Evolutionary conservation across 805 yeast genomes (phyloP).

Genomic region (Candida taoyuanica): DNA sequence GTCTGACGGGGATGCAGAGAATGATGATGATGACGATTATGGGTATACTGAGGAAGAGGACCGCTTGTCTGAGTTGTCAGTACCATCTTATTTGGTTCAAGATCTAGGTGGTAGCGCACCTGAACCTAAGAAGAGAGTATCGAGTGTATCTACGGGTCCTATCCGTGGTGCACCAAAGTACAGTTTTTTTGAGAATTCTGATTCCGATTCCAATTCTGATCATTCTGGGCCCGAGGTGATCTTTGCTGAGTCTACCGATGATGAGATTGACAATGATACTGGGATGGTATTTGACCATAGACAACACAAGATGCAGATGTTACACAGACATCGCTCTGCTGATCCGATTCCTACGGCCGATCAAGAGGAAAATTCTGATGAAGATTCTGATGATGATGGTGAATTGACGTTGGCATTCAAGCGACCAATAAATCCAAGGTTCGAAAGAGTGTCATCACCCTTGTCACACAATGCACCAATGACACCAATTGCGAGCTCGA

Average conservation of each 20-base stretch:
- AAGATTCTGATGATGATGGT: conserved; percentile 5
- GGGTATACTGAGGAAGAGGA: conserved; percentile 8
- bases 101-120: conserved; percentile 9
- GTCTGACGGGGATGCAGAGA: conserved; percentile 5
- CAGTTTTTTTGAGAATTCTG: conserved; percentile 23
- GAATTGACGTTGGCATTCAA: conserved; percentile 9
- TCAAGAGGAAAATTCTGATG: conserved; percentile 35
- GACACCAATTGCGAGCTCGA: conserved; percentile 27
- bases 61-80: conserved; percentile 13
- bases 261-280: conserved; percentile 2
- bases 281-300: neutral
- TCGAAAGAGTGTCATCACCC: conserved; percentile 31
- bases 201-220: conserved; percentile 12
- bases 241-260: conserved; percentile 15
- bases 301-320: neutral
- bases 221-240: conserved; percentile 16
- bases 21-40: conserved; percentile 8
- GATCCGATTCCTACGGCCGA: neutral
- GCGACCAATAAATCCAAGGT: neutral
- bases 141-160: conserved; percentile 11
- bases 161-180: conserved; percentile 22
- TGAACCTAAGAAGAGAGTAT: neutral
- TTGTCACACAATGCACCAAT: conserved; percentile 32
- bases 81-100: conserved; percentile 16
- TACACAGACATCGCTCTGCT: conserved; percentile 3